phyloP scores from a whole-genome alignment of 2,329 filamentous ascomycete species.

The Epichloe scottii region DNA sequence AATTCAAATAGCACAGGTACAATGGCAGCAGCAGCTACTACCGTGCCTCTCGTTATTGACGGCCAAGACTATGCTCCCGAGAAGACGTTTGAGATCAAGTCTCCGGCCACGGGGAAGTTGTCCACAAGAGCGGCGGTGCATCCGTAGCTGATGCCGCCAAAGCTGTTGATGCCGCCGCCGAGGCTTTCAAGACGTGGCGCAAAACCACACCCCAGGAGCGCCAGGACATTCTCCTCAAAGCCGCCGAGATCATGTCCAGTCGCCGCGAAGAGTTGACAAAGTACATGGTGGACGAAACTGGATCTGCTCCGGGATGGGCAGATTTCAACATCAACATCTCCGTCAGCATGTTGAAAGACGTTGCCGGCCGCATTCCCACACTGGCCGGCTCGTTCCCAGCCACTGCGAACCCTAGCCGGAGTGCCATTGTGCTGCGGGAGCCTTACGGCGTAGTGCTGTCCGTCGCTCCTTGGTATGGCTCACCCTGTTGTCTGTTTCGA shows the following conservation, averaged over 20 bases:
- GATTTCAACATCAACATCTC: slow-evolving; percentile 26
- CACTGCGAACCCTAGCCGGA: slow-evolving; percentile 18
- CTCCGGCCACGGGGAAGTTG: slow-evolving; percentile 39
- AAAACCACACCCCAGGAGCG: slow-evolving; percentile 46
- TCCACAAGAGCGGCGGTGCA: slow-evolving; percentile 44
- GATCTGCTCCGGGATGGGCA: slow-evolving; percentile 24
- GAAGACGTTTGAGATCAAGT: slow-evolving; percentile 42
- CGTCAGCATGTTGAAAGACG: slow-evolving; percentile 28
- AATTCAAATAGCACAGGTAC: not conserved
- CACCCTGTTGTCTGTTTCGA: not conserved
- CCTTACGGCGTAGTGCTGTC: slow-evolving; percentile 68
- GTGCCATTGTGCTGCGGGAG: slow-evolving; percentile 57
- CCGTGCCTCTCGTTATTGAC: slow-evolving; percentile 30
- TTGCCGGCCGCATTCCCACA: slow-evolving; percentile 29
- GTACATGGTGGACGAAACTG: slow-evolving; percentile 44
- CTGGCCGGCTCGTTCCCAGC: slow-evolving; percentile 26
- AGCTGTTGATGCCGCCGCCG: slow-evolving; percentile 42
- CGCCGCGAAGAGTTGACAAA: slow-evolving; percentile 46
- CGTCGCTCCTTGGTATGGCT: slow-evolving; percentile 64
- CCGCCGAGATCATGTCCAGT: slow-evolving; percentile 49
- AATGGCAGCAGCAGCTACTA: not conserved
- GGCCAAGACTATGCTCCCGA: slow-evolving; percentile 31
- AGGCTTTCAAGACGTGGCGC: slow-evolving; percentile 58
- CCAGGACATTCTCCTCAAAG: slow-evolving; percentile 57
- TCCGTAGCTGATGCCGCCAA: slow-evolving; percentile 41